phyloP scores from a whole-genome alignment of 192 early-diverging fungal species.

The Chytriomyces hyalinus region DNA sequence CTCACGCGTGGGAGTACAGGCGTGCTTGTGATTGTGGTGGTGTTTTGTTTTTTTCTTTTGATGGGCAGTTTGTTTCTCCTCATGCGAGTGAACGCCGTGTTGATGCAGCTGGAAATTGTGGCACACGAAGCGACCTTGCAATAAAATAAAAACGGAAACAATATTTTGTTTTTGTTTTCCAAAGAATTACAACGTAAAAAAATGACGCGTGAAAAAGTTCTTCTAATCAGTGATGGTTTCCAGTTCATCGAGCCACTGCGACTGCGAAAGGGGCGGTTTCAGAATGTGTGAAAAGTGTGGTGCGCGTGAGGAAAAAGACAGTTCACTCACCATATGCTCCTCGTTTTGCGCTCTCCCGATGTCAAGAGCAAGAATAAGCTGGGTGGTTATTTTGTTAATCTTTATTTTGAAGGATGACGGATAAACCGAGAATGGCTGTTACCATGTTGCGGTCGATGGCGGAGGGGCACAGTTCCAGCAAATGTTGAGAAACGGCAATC shows the following conservation, averaged over 20 bases:
- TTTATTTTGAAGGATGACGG: background rate
- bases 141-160: no score
- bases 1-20: background rate
- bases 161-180: no score
- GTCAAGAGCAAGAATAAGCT: background rate
- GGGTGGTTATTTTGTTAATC: background rate
- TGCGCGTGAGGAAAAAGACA: no score
- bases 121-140: background rate
- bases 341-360: background rate
- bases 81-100: conserved; percentile 9
- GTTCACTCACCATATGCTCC: background rate
- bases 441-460: background rate
- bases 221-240: no score
- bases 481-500: background rate
- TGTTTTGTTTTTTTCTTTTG: conserved; percentile 19
- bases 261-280: no score
- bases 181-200: no score
- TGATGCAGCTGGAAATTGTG: conserved; percentile 3
- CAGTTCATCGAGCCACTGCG: no score
- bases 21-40: background rate
- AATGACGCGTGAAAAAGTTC: no score
- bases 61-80: conserved; percentile 4
- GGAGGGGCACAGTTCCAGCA: background rate
- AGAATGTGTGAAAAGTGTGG: no score
- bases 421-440: background rate